These are phyloP conservation scores for Auricularia heimuer DNA, from an alignment of 768 basidiomycete genomes.

Conservation along the genomic window DNA sequence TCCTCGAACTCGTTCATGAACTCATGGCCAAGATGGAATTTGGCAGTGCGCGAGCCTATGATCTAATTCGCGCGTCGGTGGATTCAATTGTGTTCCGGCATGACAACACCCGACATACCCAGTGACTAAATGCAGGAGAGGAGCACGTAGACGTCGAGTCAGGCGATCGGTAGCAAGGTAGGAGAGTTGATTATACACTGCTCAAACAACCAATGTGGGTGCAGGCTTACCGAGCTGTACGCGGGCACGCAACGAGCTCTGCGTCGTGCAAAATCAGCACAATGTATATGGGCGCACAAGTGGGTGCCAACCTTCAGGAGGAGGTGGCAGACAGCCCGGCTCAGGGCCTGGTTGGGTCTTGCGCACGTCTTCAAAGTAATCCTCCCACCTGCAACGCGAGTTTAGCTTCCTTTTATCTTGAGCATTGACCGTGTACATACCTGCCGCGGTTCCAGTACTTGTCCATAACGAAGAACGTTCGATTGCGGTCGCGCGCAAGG, in stretches of 20 bases:
- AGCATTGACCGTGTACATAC: conserved; percentile 25
- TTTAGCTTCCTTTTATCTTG: background rate
- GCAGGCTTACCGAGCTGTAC: conserved; percentile 45
- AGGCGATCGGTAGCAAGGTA: background rate
- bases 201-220: background rate
- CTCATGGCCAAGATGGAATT: conserved; percentile 48
- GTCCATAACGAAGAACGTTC: conserved; percentile 62
- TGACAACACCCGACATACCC: no score
- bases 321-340: conserved; percentile 51
- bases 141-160: background rate
- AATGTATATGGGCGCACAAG: background rate
- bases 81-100: no score
- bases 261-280: conserved; percentile 1
- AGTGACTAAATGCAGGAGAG: no score
- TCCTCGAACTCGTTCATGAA: conserved; percentile 54
- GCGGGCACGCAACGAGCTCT: conserved; percentile 69
- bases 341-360: conserved; percentile 50
- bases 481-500: conserved; percentile 54
- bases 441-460: conserved; percentile 66
- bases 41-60: conserved; percentile 53
- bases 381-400: conserved; percentile 41
- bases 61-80: conserved; percentile 27
- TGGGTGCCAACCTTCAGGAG: conserved; percentile 42
- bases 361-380: conserved; percentile 51
- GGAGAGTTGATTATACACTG: no score